Evolutionary conservation across 805 yeast genomes (phyloP), one percentile per base, ranked within the genome.

Genomic region (Starmera caribaea): DNA sequence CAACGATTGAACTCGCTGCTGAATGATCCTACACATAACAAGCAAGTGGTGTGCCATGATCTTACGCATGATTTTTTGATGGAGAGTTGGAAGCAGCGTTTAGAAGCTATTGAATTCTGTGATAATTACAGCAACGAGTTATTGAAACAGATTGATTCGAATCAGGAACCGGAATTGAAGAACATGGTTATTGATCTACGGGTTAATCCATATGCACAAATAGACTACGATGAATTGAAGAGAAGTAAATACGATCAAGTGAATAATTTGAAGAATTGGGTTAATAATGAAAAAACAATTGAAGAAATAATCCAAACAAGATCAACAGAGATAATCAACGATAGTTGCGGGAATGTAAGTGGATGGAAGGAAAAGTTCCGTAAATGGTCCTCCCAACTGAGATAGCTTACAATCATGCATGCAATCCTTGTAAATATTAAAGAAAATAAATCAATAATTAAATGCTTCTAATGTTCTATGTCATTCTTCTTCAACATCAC

Each of bases 121-220:
- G 51, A 58, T 7, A 24, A 42, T 3, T 67, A 63, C 45, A 54
- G 61, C 8, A 40, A 43, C 2, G 37, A 43, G 8, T 45, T 66
- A 56, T 51, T 58, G 35, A 17, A 37, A 3, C 68, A 64, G 27
- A 45, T 62, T 3, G 58, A 61, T 15, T 42, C 46, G 1, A 45
- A 54, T 32, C 38, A 44, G 35, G 45, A 45, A 41, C 41, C 43
- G 26, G 38, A 50, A 16, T 17, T 37, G 35, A 34, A 56, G 40
- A 35, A 51, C 41, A 45, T 45, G 44, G 28, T 38, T 45, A 45
- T 55, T 33, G 57, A 58, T 27, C 50, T 58, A 5, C 53, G 74
- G 26, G 46, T 69, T 5, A 78, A 75, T 48, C 79, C 81, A 1
- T 75, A 75, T 46, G 73, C 72, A 4, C 58, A 62, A 10, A 61